Base-by-base conservation (phyloP, 768 basidiomycete species). In the Melanogaster broomeanus region DNA sequence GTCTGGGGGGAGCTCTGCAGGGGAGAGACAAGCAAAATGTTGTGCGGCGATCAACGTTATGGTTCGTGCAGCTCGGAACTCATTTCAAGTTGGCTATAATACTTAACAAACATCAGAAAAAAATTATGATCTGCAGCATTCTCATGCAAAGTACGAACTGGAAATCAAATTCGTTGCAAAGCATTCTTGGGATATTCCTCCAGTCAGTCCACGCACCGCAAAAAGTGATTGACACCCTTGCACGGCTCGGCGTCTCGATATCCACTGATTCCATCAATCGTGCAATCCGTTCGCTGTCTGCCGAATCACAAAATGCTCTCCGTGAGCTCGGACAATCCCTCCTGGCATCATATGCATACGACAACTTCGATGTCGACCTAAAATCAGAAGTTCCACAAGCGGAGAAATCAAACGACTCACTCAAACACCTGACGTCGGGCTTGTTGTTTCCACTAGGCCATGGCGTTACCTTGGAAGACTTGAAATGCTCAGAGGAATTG, bases 401-500 rank as follows among this genome's bases (percentile, higher is more conserved):
- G n/a, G n/a, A n/a, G n/a, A n/a, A n/a, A 13, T 50, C 53, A 50
- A 4, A 19, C 41, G 38, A 54, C 7, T 58, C 54, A 0, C 56
- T 70, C 12, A 56, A 53, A n/a, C n/a, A n/a, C n/a, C n/a, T n/a
- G n/a, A n/a, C n/a, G n/a, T n/a, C n/a, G n/a, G n/a, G n/a, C n/a
- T 35, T 60, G 13, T 33, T 64, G 2, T 52, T 71, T 30, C 57
- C 49, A 11, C 46, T 69, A 3, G 33, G 53, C 27, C 58, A 66
- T 51, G 59, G 60, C 6, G 44, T 63, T 15, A 59, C 48, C 13
- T 16, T 45, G 0, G 48, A 62, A 1, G 66, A 75, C 49, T 59
- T 77, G 3, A 45, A 57, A 4, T 74, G 68, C 49, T 66, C 69
- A 0, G 45, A 67, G 2, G 55, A 69, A 34, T 56, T 76, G 12